Evolutionary conservation across 371 early-diverging fungal species (phyloP).

Genomic region (Choanephora cucurbitarum): DNA sequence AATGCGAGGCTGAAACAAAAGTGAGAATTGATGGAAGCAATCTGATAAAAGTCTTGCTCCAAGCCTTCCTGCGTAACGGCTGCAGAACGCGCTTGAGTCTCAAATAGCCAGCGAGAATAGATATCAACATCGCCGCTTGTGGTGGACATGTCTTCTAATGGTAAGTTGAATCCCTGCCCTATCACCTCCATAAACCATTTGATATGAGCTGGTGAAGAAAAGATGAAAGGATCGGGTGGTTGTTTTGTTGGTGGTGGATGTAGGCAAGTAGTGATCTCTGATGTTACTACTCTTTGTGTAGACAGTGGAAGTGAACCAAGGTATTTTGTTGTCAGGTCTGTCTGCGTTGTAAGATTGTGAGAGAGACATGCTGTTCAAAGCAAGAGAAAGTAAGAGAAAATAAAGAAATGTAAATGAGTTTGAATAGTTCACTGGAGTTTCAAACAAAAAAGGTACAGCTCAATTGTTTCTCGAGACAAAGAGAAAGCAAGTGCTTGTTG

Average conservation of each 20-base stretch:
- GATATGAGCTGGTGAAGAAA: conserved; percentile 73
- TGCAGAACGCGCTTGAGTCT: conserved; percentile 59
- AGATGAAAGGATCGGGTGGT: conserved; percentile 53
- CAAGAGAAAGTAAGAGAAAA: too few species aligned
- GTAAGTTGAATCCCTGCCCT: conserved; percentile 80
- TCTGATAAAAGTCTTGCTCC: conserved; percentile 55
- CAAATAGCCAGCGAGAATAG: conserved; percentile 80
- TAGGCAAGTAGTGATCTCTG: conserved; percentile 63
- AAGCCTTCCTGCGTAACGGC: conserved; percentile 53
- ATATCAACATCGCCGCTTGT: conserved; percentile 66
- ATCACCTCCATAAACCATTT: conserved; percentile 84
- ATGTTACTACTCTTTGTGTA: conserved; percentile 62
- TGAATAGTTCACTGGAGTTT: too few species aligned
- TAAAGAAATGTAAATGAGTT: too few species aligned
- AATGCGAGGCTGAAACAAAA: conserved; percentile 68
- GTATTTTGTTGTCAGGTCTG: too few species aligned
- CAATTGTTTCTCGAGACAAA: too few species aligned
- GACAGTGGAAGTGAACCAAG: conserved; percentile 65
- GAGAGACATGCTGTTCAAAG: too few species aligned
- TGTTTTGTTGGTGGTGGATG: conserved; percentile 43
- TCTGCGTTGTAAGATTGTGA: too few species aligned
- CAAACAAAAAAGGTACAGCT: too few species aligned
- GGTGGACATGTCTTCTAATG: conserved; percentile 72
- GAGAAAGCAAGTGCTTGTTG: too few species aligned
- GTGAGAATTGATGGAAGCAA: conserved; percentile 74